phyloP scores from a whole-genome alignment of 2,329 filamentous ascomycete genomes.

The Incumbomyces lentus region DNA sequence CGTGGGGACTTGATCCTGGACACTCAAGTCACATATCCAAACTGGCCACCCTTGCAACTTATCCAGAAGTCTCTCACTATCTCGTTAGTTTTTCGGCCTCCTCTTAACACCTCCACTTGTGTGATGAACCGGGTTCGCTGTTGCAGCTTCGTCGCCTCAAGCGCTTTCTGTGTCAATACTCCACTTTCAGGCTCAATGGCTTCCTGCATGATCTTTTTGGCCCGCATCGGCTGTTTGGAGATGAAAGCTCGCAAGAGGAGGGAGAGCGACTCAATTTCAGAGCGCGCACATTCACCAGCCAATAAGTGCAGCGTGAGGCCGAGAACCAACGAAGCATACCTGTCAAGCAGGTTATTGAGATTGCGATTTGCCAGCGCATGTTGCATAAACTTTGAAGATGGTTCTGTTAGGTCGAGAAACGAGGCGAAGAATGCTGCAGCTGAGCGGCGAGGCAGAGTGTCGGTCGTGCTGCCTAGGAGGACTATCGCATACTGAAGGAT shows the following conservation, averaged over 20 bases:
- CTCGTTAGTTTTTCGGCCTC: conserved; percentile 29
- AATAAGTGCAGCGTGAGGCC: conserved; percentile 32
- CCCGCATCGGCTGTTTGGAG: conserved; percentile 32
- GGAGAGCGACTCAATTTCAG: conserved; percentile 33
- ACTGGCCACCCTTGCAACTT: conserved; percentile 30
- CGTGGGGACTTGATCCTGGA: no score
- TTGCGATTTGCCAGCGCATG: conserved; percentile 10
- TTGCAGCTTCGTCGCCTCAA: conserved; percentile 23
- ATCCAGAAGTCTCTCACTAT: conserved; percentile 35
- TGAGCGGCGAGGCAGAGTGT: conserved; percentile 38
- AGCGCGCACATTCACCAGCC: conserved; percentile 34
- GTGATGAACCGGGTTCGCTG: conserved; percentile 33
- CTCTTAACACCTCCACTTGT: conserved; percentile 29
- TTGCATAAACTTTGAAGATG: conserved; percentile 6
- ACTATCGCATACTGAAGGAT: conserved; percentile 25
- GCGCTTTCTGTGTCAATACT: conserved; percentile 13
- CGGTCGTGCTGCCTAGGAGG: conserved; percentile 30
- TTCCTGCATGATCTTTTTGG: conserved; percentile 28
- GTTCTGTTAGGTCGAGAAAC: conserved; percentile 25
- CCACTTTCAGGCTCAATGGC: conserved; percentile 26
- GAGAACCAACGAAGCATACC: conserved; percentile 29
- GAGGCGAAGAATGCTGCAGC: conserved; percentile 35
- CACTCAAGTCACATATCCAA: conserved; percentile 18
- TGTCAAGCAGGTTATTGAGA: conserved; percentile 23
- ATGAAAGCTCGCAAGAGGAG: conserved; percentile 32